Conservation (phyloP, 1,284 basidiomycete species). For the Tilletia indica region DNA sequence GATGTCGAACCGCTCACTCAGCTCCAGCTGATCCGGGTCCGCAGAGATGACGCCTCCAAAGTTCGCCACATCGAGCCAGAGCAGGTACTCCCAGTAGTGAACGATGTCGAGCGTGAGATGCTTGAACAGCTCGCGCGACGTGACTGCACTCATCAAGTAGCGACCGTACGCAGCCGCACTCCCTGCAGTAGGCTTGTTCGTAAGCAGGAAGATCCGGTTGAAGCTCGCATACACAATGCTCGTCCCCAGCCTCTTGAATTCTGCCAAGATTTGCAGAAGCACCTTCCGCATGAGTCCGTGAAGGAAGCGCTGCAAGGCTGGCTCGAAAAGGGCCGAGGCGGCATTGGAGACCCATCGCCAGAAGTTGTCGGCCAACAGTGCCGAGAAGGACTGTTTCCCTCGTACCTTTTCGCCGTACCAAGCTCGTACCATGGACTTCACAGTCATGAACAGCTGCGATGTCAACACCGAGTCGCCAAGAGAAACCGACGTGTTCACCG, state of each 20-base stretch:
- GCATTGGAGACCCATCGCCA: conserved; percentile 94
- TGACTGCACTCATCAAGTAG: conserved; percentile 87
- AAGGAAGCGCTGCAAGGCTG: conserved; percentile 87
- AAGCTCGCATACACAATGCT: conserved; percentile 95
- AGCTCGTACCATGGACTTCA: conserved; percentile 82
- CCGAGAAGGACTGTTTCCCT: conserved; percentile 63
- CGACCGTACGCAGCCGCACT: conserved; percentile 93
- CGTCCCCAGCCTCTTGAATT: conserved; percentile 92
- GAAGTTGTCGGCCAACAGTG: conserved; percentile 74
- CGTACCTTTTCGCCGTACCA: conserved; percentile 85
- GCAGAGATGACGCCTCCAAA: conserved; percentile 77
- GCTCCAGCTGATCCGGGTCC: conserved; percentile 60
- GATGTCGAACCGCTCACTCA: conserved; percentile 33
- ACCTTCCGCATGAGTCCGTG: conserved; percentile 97
- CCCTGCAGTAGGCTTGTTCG: conserved; percentile 86
- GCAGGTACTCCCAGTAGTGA: conserved; percentile 87
- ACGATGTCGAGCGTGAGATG: conserved; percentile 84
- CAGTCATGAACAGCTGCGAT: conserved; percentile 77
- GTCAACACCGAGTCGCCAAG: conserved; percentile 92
- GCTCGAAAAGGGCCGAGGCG: conserved; percentile 84
- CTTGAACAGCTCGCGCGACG: conserved; percentile 90
- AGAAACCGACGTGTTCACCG: conserved; percentile 70
- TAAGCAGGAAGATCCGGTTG: conserved; percentile 82
- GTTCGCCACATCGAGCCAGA: conserved; percentile 96
- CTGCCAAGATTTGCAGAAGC: conserved; percentile 91